Evolutionary conservation across 352 stramenopile genomes (phyloP).

Genomic region (Globisporangium okanoganense): DNA sequence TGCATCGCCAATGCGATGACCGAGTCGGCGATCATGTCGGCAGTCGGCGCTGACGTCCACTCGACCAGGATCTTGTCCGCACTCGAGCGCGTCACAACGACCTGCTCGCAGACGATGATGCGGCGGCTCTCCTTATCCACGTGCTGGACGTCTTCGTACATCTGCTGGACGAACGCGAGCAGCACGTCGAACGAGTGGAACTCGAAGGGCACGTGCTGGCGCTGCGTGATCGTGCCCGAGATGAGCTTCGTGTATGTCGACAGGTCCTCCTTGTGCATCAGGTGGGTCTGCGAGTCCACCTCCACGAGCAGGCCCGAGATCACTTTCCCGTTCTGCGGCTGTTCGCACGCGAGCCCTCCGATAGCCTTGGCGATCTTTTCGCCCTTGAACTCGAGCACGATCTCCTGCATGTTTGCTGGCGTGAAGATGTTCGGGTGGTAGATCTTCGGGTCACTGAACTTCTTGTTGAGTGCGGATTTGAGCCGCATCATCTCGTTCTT

Average conservation of each 20-base stretch:
- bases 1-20: conserved; percentile 96
- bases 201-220: conserved; percentile 83
- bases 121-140: conserved; percentile 50
- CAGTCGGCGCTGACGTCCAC: conserved; percentile 90
- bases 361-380: conserved; percentile 89
- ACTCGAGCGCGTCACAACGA: conserved; percentile 50
- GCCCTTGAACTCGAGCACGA: conserved; percentile 84
- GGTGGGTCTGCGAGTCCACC: conserved; percentile 79
- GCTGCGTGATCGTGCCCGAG: conserved; percentile 75
- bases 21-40: conserved; percentile 95
- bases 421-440: conserved; percentile 83
- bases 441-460: conserved; percentile 86
- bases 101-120: conserved; percentile 70
- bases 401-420: conserved; percentile 85
- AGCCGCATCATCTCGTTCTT: conserved; percentile 98
- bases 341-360: conserved; percentile 57
- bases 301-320: conserved; percentile 84
- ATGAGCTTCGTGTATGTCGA: conserved; percentile 86
- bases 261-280: conserved; percentile 84
- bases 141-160: conserved; percentile 74
- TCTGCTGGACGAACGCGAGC: conserved; percentile 73
- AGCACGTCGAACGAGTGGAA: conserved; percentile 78
- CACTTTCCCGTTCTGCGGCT: conserved; percentile 73
- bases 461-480: conserved; percentile 90
- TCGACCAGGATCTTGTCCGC: conserved; percentile 62